Percentiles rank a stretch among this genome's conserved stretches.
These are phyloP conservation scores for Brassica carinata DNA, from an alignment of 345 rosid species.

Conservation along the genomic window DNA sequence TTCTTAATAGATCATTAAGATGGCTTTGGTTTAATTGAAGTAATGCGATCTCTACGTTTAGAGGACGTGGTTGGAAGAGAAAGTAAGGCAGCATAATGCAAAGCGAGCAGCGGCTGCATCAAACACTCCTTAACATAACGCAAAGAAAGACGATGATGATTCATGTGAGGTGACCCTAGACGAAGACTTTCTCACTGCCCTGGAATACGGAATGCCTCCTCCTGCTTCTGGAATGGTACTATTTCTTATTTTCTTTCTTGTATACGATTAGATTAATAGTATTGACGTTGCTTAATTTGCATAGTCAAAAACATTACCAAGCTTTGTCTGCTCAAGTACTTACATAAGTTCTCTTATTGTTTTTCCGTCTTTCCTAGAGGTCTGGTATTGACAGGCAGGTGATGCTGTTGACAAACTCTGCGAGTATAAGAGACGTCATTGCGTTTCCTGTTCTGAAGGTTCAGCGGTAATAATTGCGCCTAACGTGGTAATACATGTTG, in stretches of 20 bases:
- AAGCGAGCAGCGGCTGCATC: slow-evolving; percentile 49
- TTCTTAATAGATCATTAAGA: too few species aligned
- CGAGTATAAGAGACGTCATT: slow-evolving; percentile 86
- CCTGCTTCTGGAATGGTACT: slow-evolving; percentile 90
- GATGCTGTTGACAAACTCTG: slow-evolving; percentile 59
- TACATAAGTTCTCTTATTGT: background rate
- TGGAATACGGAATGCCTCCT: slow-evolving; percentile 98
- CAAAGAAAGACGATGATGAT: slow-evolving; percentile 51
- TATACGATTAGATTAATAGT: background rate
- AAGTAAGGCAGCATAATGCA: too few species aligned
- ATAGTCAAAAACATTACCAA: background rate
- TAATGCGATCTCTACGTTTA: too few species aligned
- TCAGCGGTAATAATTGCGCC: slow-evolving; percentile 50
- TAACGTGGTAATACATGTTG: slow-evolving; percentile 11
- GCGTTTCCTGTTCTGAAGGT: slow-evolving; percentile 85
- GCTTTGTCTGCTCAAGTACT: background rate
- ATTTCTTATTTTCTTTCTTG: background rate
- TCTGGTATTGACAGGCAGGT: slow-evolving; percentile 82
- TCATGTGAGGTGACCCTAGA: slow-evolving; percentile 89
- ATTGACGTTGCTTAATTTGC: background rate
- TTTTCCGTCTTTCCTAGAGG: slow-evolving; percentile 52
- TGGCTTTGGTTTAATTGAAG: too few species aligned
- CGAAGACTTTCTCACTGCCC: slow-evolving; percentile 86
- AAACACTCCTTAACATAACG: slow-evolving; percentile 34
- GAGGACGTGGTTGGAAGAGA: too few species aligned